Conservation (phyloP, 1,284 basidiomycete genomes). For the Laetiporus sulphureus region DNA sequence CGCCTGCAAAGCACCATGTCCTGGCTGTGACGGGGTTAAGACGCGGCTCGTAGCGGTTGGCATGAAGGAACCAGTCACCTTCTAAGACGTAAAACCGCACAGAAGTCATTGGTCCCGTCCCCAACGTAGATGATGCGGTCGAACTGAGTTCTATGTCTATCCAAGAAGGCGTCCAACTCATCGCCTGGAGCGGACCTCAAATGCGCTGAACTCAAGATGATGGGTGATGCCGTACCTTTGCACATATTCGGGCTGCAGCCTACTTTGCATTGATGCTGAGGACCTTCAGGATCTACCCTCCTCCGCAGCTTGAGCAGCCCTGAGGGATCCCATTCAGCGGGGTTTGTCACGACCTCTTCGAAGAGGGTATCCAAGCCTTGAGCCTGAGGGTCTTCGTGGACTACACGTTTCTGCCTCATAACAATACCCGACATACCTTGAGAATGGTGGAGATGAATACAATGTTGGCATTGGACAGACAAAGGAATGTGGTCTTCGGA, state of each 20-base stretch:
- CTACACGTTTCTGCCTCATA: constrained; percentile 1
- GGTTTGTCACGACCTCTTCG: constrained; percentile 89
- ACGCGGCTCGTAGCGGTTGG: constrained; percentile 3
- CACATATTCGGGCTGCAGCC: constrained; percentile 98
- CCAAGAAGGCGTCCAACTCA: constrained; percentile 81
- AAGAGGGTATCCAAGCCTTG: constrained; percentile 74
- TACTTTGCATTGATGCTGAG: constrained; percentile 81
- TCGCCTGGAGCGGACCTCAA: constrained; percentile 48
- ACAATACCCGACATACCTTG: constrained; percentile 40
- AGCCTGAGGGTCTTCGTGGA: constrained; percentile 36
- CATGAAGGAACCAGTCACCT: constrained; percentile 35
- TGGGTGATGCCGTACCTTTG: constrained; percentile 56
- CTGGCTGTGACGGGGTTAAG: constrained; percentile 38
- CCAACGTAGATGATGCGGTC: constrained; percentile 90
- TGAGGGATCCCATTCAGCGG: constrained; percentile 72
- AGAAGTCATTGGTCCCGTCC: constrained; percentile 95
- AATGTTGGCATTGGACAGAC: constrained; percentile 91
- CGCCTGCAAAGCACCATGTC: constrained; percentile 76
- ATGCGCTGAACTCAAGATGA: not conserved
- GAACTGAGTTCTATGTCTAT: constrained; percentile 60
- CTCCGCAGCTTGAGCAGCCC: constrained; percentile 77
- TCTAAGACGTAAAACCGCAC: constrained; percentile 80
- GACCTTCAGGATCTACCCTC: constrained; percentile 66
- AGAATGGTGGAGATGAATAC: constrained; percentile 91
- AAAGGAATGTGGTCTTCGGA: constrained; percentile 78